A percentile compares a stretch with the other conserved stretches of the same genome.
Evolutionary conservation across 768 basidiomycete genomes (phyloP).

Genomic region (Lactifluus piperatus): DNA sequence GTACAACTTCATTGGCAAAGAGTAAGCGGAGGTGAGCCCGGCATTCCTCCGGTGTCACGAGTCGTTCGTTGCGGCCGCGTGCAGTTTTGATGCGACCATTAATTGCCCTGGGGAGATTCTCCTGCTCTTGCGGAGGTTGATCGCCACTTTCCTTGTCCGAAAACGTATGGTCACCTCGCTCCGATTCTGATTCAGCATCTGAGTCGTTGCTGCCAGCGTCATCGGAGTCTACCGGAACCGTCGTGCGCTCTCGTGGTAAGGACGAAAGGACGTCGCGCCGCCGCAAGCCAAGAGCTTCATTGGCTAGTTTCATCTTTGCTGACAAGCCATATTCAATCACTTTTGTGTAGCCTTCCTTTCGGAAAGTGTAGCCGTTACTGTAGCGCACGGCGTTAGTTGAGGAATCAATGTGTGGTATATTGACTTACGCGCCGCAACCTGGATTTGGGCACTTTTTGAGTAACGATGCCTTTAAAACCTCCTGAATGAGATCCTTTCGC

Average conservation of each 20-base stretch:
- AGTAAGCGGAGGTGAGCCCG: conserved; percentile 87
- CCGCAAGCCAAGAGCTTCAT: conserved; percentile 42
- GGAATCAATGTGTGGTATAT: neutral
- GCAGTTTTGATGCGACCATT: conserved; percentile 69
- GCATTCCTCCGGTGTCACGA: conserved; percentile 86
- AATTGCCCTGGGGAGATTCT: conserved; percentile 36
- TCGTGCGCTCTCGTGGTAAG: conserved; percentile 28
- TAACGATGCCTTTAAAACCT: conserved; percentile 65
- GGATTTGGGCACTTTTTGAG: conserved; percentile 68
- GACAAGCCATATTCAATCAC: conserved; percentile 90
- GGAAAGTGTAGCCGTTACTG: conserved; percentile 77
- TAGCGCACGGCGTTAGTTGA: neutral
- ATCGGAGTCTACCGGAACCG: neutral
- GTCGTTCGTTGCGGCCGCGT: conserved; percentile 82
- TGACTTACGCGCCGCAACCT: conserved; percentile 74
- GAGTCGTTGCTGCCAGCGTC: conserved; percentile 27
- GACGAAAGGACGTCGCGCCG: conserved; percentile 69
- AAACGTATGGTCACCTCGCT: conserved; percentile 39
- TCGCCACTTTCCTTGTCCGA: conserved; percentile 38
- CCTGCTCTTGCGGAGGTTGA: conserved; percentile 28
- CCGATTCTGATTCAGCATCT: conserved; percentile 46
- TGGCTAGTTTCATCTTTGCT: conserved; percentile 60
- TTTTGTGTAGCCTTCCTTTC: conserved; percentile 91
- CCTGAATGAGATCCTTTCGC: conserved; percentile 71
- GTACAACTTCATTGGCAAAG: conserved; percentile 72